Evolutionary conservation across 371 early-diverging fungal genomes (phyloP), one percentile per base, ranked within the genome.

Genomic region (Haplosporangium sp.): DNA sequence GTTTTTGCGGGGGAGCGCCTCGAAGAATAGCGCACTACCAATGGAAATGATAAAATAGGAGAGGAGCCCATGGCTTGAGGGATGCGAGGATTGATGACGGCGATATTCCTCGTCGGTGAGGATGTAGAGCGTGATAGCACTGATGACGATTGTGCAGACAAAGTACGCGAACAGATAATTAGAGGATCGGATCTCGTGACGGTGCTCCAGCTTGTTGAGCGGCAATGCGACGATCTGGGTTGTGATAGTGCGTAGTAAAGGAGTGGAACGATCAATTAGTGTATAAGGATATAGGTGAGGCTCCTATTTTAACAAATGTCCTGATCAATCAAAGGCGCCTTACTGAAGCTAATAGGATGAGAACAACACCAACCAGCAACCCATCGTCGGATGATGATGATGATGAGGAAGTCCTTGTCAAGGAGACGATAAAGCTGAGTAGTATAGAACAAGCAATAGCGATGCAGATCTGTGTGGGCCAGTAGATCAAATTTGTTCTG

Each of bases 121-220:
- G 16, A 71, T 61, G 64, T 60, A 71, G 8, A 77, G 59, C 2
- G 68, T 2, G 6, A 71, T 11, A n/a, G 42, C 14, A 16, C 13
- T 20, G 56, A 43, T n/a, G 11, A 36, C n/a, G 13, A 68, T 9
- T 1, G 72, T 50, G 2, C 21, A 9, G 10, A 41, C 7, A 20
- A 64, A 71, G 23, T 46, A 71, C 6, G 53, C 40, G 16, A 71
- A 64, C 20, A 77, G 61, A 50, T 41, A 54, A 18, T 71, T 53
- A 11, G 77, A 77, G 7, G 77, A 77, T 0, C 77, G 77, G 7
- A 65, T 57, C 42, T 67, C 53, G 50, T 71, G 71, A 40, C 51
- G 47, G 48, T 71, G 77, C 58, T 71, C 77, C 6, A 50, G 55
- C 14, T 37, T 40, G 48, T 77, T 77, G 45, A 77, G 55, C 0